Percentiles rank a stretch among this genome's conserved stretches.
These are phyloP conservation scores for Raphanus hybrid DNA, from an alignment of 441 rosid genomes.

Conservation along the genomic window DNA sequence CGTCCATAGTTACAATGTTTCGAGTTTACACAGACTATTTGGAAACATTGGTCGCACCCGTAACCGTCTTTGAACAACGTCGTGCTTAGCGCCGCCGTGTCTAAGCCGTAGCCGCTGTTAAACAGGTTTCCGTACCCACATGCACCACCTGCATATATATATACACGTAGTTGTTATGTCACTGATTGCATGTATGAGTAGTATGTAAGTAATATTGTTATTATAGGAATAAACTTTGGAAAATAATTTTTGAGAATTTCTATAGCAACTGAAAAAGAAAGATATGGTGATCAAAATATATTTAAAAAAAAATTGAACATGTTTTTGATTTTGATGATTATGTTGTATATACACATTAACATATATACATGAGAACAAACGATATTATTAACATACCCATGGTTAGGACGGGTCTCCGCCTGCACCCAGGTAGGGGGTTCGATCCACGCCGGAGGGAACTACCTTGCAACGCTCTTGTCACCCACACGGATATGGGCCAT, in stretches of 20 bases:
- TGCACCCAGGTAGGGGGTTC: no score
- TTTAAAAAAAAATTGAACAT: neutral
- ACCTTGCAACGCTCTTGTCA: no score
- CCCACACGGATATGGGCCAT: no score
- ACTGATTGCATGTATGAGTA: neutral
- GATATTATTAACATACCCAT: slow-evolving; percentile 54
- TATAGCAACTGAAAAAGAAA: neutral
- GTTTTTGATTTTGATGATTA: neutral
- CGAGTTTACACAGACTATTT: slow-evolving; percentile 61
- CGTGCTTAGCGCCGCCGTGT: slow-evolving; percentile 76
- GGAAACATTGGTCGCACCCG: slow-evolving; percentile 82
- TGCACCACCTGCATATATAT: slow-evolving; percentile 69
- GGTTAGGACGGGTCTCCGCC: no score
- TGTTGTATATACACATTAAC: neutral
- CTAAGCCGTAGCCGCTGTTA: slow-evolving; percentile 65
- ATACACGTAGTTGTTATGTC: neutral
- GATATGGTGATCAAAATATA: neutral
- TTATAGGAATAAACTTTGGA: neutral
- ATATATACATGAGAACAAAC: neutral
- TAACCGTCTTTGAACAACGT: slow-evolving; percentile 70
- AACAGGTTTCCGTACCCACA: slow-evolving; percentile 83
- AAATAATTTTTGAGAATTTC: neutral
- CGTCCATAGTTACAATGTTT: slow-evolving; percentile 50
- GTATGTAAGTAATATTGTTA: neutral
- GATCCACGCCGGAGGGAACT: no score